Percentiles rank a stretch among this genome's conserved stretches.
Evolutionary conservation across 352 stramenopile species (phyloP).

Genomic region (Phytophthora europaea): DNA sequence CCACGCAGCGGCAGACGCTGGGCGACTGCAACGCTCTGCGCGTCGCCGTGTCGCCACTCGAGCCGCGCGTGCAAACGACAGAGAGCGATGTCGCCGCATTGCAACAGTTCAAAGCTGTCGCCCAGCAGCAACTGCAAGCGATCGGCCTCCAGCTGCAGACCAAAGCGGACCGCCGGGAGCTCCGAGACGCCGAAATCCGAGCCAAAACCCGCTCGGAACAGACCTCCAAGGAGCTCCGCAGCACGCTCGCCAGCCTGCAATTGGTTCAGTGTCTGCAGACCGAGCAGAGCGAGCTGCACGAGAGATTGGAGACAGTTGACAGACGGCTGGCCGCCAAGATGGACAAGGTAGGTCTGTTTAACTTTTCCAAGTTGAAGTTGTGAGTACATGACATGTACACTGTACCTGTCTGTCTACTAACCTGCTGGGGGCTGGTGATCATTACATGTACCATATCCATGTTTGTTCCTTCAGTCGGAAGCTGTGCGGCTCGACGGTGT

Average conservation of each 20-base stretch:
- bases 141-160: constrained; percentile 29
- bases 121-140: constrained; percentile 11
- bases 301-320: constrained; percentile 54
- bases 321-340: constrained; percentile 60
- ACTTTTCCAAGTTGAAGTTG: constrained; percentile 9
- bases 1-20: constrained; percentile 40
- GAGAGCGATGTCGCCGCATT: constrained; percentile 9
- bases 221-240: constrained; percentile 34
- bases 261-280: constrained; percentile 53
- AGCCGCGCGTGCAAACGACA: constrained; percentile 15
- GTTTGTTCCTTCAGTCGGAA: constrained; percentile 47
- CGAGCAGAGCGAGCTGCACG: constrained; percentile 57
- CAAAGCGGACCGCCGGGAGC: constrained; percentile 37
- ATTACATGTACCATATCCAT: neutral
- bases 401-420: neutral
- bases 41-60: constrained; percentile 12
- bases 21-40: constrained; percentile 27
- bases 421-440: constrained; percentile 1
- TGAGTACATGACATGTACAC: neutral
- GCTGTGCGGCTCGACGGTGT: constrained; percentile 53
- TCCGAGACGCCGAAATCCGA: constrained; percentile 17
- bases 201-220: constrained; percentile 31
- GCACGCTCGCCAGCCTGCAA: constrained; percentile 46
- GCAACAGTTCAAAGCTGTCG: constrained; percentile 13
- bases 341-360: constrained; percentile 57